These are phyloP conservation scores for Malus orientalis DNA, from an alignment of 306 rosid genomes.

Conservation along the genomic window DNA sequence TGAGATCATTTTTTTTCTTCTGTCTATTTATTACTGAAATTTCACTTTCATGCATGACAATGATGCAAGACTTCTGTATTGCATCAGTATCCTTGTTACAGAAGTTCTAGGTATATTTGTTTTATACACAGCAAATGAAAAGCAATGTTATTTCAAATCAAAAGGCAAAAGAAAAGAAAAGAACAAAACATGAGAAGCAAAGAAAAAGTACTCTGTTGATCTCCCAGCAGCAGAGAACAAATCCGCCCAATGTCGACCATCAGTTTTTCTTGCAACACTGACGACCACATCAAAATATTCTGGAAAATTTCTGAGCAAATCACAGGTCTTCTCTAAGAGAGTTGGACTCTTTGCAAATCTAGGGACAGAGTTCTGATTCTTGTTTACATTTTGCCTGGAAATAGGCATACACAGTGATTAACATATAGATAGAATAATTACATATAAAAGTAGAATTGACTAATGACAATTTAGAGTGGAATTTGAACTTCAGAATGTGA, in stretches of 20 bases:
- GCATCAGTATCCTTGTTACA: background rate
- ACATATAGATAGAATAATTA: background rate
- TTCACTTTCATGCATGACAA: background rate
- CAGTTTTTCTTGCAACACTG: slow-evolving; percentile 98
- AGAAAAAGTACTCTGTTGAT: slow-evolving; percentile 74
- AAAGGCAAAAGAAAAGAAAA: slow-evolving; percentile 13
- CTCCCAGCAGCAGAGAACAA: slow-evolving; percentile 90
- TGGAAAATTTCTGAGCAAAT: slow-evolving; percentile 72
- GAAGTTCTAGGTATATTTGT: background rate
- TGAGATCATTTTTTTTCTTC: background rate
- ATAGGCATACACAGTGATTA: slow-evolving; percentile 20
- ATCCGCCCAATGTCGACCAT: slow-evolving; percentile 99
- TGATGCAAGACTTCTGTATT: background rate
- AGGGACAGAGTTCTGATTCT: slow-evolving; percentile 47
- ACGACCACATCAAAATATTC: slow-evolving; percentile 95
- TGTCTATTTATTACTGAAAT: background rate
- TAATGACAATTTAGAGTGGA: background rate
- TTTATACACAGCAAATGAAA: background rate
- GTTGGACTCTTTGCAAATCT: slow-evolving; percentile 36
- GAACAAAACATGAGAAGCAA: background rate
- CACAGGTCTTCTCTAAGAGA: slow-evolving; percentile 52
- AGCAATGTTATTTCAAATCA: background rate
- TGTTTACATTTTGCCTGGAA: slow-evolving; percentile 72
- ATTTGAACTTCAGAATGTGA: background rate
- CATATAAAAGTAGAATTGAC: background rate